phyloP scores from a whole-genome alignment of 495 filamentous ascomycete genomes.

The Astrothelium subdiscretum region DNA sequence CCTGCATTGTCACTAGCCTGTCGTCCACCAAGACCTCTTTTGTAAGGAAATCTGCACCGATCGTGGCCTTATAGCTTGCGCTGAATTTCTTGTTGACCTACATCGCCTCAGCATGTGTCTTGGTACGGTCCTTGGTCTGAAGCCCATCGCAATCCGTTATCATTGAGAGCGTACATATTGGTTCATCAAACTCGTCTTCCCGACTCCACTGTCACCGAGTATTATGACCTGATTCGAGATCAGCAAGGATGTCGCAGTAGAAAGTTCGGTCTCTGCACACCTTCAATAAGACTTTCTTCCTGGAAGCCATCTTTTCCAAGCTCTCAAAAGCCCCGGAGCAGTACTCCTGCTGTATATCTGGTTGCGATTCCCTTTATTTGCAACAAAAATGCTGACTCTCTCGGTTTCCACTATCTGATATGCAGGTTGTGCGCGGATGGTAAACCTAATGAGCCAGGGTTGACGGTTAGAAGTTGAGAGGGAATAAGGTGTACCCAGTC shows the following conservation, averaged over 20 bases:
- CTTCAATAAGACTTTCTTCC: slow-evolving; percentile 97
- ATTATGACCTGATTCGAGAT: slow-evolving; percentile 72
- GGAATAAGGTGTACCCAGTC: not conserved
- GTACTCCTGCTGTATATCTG: not conserved
- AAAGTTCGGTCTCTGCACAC: slow-evolving; percentile 35
- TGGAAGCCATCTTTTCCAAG: slow-evolving; percentile 58
- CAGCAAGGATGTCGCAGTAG: slow-evolving; percentile 3
- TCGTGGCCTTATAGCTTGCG: slow-evolving; percentile 98
- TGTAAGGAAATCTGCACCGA: slow-evolving; percentile 96
- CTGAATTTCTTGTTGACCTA: slow-evolving; percentile 99
- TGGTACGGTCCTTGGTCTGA: not conserved
- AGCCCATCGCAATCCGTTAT: not conserved
- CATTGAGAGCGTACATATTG: slow-evolving; percentile 75
- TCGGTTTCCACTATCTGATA: not conserved
- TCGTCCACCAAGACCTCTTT: slow-evolving; percentile 98
- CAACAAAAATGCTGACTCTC: not conserved
- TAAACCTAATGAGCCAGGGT: not conserved
- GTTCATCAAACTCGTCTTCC: slow-evolving; percentile 99
- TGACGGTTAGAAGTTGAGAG: no score
- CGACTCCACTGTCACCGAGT: slow-evolving; percentile 93
- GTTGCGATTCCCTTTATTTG: not conserved
- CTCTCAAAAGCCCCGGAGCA: not conserved
- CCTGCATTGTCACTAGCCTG: slow-evolving; percentile 96
- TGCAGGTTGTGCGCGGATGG: not conserved
- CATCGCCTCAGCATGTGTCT: slow-evolving; percentile 2